These are phyloP conservation scores for Trichophyton benhamiae DNA, from an alignment of 2,329 filamentous ascomycete genomes.

Conservation along the genomic window DNA sequence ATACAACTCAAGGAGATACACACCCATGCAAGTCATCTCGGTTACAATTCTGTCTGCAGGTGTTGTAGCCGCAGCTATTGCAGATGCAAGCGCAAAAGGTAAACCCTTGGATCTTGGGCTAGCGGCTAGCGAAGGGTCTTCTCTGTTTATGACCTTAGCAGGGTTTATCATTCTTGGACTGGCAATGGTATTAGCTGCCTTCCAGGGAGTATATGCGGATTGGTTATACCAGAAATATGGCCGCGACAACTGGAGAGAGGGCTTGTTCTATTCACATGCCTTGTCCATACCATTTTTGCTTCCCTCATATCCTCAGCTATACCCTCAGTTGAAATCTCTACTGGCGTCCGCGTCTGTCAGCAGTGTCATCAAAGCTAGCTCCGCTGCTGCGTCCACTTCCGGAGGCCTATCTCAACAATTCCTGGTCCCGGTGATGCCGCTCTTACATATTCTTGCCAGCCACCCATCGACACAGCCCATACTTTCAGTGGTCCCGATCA, in stretches of 20 bases:
- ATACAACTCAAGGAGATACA: constrained; percentile 68
- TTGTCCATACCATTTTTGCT: constrained; percentile 37
- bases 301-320: constrained; percentile 26
- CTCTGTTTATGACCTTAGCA: constrained; percentile 36
- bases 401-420: constrained; percentile 43
- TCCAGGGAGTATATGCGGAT: constrained; percentile 92
- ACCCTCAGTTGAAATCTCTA: constrained; percentile 26
- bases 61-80: constrained; percentile 78
- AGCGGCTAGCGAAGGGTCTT: constrained; percentile 20
- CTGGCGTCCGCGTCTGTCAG: constrained; percentile 24
- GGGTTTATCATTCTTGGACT: constrained; percentile 74
- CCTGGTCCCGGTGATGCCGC: constrained; percentile 41
- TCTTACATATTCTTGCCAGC: constrained; percentile 15
- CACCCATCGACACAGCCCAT: constrained; percentile 17
- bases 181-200: constrained; percentile 79
- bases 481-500: constrained; percentile 22
- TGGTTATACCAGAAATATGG: constrained; percentile 76
- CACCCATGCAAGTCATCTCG: constrained; percentile 63
- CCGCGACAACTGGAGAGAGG: constrained; percentile 77
- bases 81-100: constrained; percentile 72
- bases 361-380: constrained; percentile 26
- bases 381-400: constrained; percentile 24
- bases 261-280: constrained; percentile 77
- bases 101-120: constrained; percentile 28
- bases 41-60: constrained; percentile 75